phyloP scores from a whole-genome alignment of 169 alveolate genomes.

The Plasmodium fragile region DNA sequence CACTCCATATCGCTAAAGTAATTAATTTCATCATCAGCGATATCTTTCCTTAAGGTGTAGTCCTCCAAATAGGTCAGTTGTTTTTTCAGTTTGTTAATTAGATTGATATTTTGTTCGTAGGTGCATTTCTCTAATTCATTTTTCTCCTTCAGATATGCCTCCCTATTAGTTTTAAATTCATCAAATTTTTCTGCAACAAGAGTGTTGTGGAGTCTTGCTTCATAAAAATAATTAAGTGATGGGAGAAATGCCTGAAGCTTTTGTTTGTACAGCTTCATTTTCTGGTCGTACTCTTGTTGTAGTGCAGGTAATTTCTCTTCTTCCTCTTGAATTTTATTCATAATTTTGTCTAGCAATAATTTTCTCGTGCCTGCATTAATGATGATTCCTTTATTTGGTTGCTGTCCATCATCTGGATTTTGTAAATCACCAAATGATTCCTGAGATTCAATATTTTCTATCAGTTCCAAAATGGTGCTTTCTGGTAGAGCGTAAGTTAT shows the following conservation, averaged over 20 bases:
- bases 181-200: background rate
- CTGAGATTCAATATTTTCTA: background rate
- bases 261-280: background rate
- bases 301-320: background rate
- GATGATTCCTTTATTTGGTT: background rate
- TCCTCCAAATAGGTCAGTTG: constrained; percentile 29
- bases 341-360: background rate
- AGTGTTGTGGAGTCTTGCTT: background rate
- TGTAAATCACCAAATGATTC: constrained; percentile 18
- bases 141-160: background rate
- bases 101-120: background rate
- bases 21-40: constrained; percentile 2
- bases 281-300: background rate
- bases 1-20: background rate
- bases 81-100: constrained; percentile 16
- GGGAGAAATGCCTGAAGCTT: background rate
- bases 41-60: constrained; percentile 14
- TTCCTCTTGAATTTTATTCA: background rate
- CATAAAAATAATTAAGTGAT: background rate
- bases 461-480: background rate
- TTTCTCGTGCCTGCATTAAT: background rate
- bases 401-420: background rate
- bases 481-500: constrained; percentile 6
- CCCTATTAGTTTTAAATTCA: background rate
- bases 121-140: background rate